Base-by-base conservation (phyloP, 768 basidiomycete species). In the Suillus weaverae region DNA sequence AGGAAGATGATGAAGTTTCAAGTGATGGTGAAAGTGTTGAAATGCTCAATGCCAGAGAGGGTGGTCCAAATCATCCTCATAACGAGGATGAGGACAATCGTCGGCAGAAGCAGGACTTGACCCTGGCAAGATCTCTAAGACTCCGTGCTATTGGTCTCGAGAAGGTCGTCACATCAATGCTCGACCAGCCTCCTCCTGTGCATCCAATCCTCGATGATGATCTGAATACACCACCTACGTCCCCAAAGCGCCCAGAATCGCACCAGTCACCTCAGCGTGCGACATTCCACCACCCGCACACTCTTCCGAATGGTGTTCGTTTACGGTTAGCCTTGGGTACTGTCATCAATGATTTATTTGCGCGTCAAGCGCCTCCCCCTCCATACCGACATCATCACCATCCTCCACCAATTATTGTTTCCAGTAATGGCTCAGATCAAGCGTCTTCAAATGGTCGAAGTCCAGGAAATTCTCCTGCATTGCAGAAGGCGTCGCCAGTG, bases 261-360 rank as follows among this genome's bases (percentile, higher is more conserved):
- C 71, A 62, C 2, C n/a, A 41, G 2, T 32, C 63, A 32, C 36
- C 62, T 61, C 65, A 68, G 63, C 64, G 63, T 55, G 61, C 67
- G 53, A 69, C 71, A 32, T 69, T 74, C 4, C 82, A 86, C 4
- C 82, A 86, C 64, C 85, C 84, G 10, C 89, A 91, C 67, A 85
- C 81, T 1, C 77, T 94, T 5, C 92, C 92, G 0, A 92, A 94
- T 68, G 91, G 91, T 14, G 91, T 95, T 41, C 84, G 93, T 7
- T 81, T 95, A 57, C 82, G 92, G 35, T 82, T 94, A 6, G 89
- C 89, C 1, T 79, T 95, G 41, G 86, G 86, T 2, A 89, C 90
- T 0, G 85, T 94, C 62, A 83, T 94, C 74, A 94, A 94, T 67
- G 92, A 94, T 69, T 77, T 95, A 8, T 94, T 94, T 71, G 88